Evolutionary conservation across 768 basidiomycete genomes (phyloP).

Genomic region (Russula ochroleuca): DNA sequence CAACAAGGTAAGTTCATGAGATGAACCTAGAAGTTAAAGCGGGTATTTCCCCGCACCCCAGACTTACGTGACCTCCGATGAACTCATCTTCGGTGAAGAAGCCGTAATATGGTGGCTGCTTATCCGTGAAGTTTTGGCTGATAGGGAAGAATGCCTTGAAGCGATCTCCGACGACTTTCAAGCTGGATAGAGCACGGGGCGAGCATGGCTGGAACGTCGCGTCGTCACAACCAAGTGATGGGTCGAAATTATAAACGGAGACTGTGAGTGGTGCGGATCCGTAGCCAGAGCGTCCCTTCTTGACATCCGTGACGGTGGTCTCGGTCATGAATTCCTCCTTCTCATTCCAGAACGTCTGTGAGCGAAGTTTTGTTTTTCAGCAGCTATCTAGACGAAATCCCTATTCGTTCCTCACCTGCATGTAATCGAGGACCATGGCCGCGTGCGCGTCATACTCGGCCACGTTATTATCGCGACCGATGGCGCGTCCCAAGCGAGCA

Average conservation of each 20-base stretch:
- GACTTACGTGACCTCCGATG: constrained; percentile 20
- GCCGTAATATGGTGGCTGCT: constrained; percentile 20
- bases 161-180: constrained; percentile 20
- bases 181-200: constrained; percentile 20
- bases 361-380: neutral
- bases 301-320: constrained; percentile 14
- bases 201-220: constrained; percentile 24
- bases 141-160: constrained; percentile 16
- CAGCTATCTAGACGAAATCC: neutral
- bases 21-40: neutral
- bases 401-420: constrained; percentile 9
- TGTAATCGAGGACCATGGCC: constrained; percentile 21
- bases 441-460: constrained; percentile 15
- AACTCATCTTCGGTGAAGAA: constrained; percentile 18
- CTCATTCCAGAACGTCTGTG: constrained; percentile 24
- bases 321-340: constrained; percentile 22
- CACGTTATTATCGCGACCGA: neutral
- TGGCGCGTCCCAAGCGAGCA: constrained; percentile 18
- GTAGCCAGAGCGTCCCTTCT: constrained; percentile 20
- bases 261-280: constrained; percentile 21
- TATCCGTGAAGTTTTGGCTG: constrained; percentile 10
- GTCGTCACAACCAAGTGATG: constrained; percentile 18
- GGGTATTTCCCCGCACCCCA: neutral
- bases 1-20: neutral
- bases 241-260: constrained; percentile 22